These are phyloP conservation scores for Triglochin maritima DNA, from an alignment of 106 monocot species.

Conservation along the genomic window DNA sequence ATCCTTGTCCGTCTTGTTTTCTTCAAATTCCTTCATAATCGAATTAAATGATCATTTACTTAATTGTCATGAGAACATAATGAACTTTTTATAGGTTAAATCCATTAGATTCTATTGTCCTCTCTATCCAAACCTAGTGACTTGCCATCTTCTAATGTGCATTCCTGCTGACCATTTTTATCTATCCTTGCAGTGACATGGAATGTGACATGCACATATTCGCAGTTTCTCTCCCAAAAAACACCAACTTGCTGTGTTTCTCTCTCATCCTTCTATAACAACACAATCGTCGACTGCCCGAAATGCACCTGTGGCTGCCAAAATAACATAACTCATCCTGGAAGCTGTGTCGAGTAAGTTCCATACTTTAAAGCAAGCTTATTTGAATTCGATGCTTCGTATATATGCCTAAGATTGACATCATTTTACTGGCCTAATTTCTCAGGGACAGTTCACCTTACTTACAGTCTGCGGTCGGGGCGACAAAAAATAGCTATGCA, in stretches of 20 bases:
- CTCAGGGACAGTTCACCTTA: background rate
- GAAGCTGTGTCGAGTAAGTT: conserved; percentile 79
- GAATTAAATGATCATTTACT: too few species aligned
- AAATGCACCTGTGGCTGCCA: conserved; percentile 76
- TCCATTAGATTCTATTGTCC: too few species aligned
- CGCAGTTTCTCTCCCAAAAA: conserved; percentile 65
- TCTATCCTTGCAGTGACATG: conserved; percentile 59
- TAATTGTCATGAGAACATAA: too few species aligned
- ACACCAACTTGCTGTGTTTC: conserved; percentile 78
- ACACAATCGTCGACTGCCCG: conserved; percentile 72
- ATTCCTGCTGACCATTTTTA: background rate
- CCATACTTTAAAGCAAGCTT: background rate
- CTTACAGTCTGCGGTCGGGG: background rate
- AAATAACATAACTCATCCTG: conserved; percentile 35
- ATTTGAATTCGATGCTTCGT: background rate
- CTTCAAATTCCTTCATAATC: too few species aligned
- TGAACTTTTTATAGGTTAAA: too few species aligned
- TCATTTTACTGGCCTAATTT: background rate
- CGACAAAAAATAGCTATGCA: background rate
- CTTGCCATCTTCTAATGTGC: background rate
- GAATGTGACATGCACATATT: conserved; percentile 80
- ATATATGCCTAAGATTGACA: background rate
- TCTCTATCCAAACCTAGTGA: too few species aligned
- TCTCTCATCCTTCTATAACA: conserved; percentile 81
- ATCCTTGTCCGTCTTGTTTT: too few species aligned